Base-by-base conservation (phyloP, 495 filamentous ascomycete genomes). In the Viridothelium virens region DNA sequence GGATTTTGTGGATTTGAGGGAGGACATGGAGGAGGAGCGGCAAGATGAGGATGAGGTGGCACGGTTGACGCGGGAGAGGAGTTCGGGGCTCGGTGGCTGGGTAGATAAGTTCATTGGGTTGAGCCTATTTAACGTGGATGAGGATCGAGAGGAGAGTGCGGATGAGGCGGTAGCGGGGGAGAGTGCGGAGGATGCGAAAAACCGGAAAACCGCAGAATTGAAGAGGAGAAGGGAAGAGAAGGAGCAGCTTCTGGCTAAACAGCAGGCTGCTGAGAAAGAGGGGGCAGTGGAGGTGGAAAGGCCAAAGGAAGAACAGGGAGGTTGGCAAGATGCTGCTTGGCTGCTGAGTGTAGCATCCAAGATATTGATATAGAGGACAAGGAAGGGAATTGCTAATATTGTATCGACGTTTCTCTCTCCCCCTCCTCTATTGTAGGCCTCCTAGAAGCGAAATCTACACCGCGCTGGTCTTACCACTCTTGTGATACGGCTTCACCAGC, bases 261-360 rank as follows among this genome's bases (percentile, higher is more conserved):
- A 36, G 63, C 56, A 61, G 25, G 47, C 56, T 4, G 64, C 39
- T 10, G 62, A 74, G 73, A 67, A 38, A 71, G 68, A 50, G 6
- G 59, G 16, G 56, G 3, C n/a, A 12, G 47, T 53, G 16, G 47
- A 53, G 16, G 74, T 14, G 65, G 66, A 37, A 2, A 64, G 12
- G 53, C 38, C 64, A 34, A 44, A 34, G 36, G 10, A 62, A 61
- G 80, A 83, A 38, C 79, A 86, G 62, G 81, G 79, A 12, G 85
- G 87, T 14, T 95, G 90, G 91, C 83, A 87, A 66, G 92, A 96
- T 79, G 91, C 89, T 44, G 83, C 87, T 36, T 96, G 91, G 92
- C 76, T 96, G 66, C 78, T 96, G 62, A 86, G 85, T 59, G 85
- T 92, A 62, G 87, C 90, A 33, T 87, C 85, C 44, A 89, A 87